phyloP scores from a whole-genome alignment of 2,329 filamentous ascomycete genomes.

The Epichloe sp. region DNA sequence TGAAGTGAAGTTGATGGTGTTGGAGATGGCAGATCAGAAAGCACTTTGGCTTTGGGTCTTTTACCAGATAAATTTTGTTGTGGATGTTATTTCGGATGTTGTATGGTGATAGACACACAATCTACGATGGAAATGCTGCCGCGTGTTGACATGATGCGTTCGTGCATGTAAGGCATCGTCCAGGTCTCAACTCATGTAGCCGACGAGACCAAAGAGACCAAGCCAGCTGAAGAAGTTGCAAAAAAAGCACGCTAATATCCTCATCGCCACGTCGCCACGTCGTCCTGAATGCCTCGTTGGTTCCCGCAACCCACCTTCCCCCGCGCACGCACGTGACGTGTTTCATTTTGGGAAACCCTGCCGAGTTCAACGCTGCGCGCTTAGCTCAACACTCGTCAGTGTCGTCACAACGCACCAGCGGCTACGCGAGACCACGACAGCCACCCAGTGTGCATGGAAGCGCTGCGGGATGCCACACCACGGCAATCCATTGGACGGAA shows the following conservation, averaged over 20 bases:
- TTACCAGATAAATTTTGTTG: neutral
- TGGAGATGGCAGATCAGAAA: neutral
- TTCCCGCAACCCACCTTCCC: neutral
- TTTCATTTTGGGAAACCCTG: neutral
- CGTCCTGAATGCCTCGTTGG: neutral
- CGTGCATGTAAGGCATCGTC: too few relatives aligned
- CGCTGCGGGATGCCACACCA: conserved; percentile 3
- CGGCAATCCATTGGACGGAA: neutral
- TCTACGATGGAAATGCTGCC: neutral
- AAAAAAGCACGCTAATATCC: neutral
- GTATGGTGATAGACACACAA: conserved; percentile 2
- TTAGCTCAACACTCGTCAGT: neutral
- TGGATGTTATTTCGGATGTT: neutral
- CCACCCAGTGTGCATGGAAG: conserved; percentile 3
- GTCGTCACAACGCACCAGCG: neutral
- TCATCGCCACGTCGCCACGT: neutral
- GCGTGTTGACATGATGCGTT: too few relatives aligned
- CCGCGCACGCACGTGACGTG: neutral
- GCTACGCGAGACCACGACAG: conserved; percentile 3
- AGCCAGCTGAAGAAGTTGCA: neutral
- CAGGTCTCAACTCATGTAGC: too few relatives aligned
- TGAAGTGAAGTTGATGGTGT: neutral
- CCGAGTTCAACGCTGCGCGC: neutral
- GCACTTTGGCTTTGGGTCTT: neutral
- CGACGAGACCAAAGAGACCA: neutral